Evolutionary conservation across 148 eudicot genomes (phyloP).

Genomic region (Polygonum maritimum): DNA sequence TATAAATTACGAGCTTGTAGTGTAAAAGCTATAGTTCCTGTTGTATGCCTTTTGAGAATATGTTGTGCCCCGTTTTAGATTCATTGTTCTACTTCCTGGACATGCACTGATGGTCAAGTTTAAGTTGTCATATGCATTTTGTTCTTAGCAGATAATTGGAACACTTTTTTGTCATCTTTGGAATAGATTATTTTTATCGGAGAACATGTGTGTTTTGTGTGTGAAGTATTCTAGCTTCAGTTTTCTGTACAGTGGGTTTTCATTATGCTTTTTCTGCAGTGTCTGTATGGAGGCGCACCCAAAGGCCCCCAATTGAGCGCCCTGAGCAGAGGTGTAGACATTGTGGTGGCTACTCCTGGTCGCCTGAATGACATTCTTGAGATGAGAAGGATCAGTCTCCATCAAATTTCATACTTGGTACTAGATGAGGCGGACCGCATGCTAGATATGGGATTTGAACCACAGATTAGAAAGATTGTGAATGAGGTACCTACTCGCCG

Average conservation of each 20-base stretch:
- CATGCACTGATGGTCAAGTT: not conserved
- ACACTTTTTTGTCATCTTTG: not conserved
- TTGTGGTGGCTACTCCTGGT: slow-evolving; percentile 99
- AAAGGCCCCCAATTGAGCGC: slow-evolving; percentile 88
- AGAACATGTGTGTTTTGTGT: not conserved
- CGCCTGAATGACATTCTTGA: slow-evolving; percentile 94
- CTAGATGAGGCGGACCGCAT: slow-evolving; percentile 98
- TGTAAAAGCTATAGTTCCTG: not conserved
- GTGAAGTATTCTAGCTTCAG: not conserved
- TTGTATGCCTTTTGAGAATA: not conserved
- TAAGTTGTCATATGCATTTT: not conserved
- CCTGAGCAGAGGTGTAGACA: slow-evolving; percentile 67
- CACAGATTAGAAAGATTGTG: slow-evolving; percentile 92
- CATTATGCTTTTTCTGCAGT: slow-evolving; percentile 27
- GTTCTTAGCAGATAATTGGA: not conserved
- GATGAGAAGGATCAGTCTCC: slow-evolving; percentile 61
- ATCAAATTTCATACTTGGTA: slow-evolving; percentile 86
- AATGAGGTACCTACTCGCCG: slow-evolving; percentile 76
- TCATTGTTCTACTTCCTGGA: not conserved
- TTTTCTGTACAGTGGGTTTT: not conserved
- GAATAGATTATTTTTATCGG: not conserved
- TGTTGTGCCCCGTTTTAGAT: not conserved
- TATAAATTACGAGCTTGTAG: not conserved
- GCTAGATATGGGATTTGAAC: slow-evolving; percentile 99
- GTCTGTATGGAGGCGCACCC: slow-evolving; percentile 98